phyloP scores from a whole-genome alignment of 176 grass and related monocot species.

The Hordeum marinum region DNA sequence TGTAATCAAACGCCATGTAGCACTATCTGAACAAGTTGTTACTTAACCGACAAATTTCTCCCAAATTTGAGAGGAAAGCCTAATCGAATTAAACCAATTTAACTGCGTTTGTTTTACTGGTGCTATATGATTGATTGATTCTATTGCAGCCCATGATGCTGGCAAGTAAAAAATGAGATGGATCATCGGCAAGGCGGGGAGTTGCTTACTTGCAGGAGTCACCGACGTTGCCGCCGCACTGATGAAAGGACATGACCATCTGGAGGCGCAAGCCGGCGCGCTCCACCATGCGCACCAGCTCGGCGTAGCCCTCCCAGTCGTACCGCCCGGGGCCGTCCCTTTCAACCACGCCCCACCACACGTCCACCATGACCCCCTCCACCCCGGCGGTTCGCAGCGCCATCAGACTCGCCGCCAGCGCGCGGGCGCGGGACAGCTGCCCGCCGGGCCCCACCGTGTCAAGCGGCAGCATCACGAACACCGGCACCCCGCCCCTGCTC shows the following conservation, averaged over 20 bases:
- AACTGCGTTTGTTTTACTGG: background rate
- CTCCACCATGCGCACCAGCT: constrained; percentile 83
- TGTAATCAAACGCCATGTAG: too few relatives aligned
- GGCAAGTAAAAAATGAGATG: background rate
- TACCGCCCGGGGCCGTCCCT: constrained; percentile 58
- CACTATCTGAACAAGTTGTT: background rate
- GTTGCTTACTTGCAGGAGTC: constrained; percentile 88
- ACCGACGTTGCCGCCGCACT: constrained; percentile 91
- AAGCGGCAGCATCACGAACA: constrained; percentile 95
- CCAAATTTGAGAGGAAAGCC: background rate
- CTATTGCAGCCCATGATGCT: background rate
- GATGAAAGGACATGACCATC: constrained; percentile 99
- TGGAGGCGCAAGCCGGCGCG: constrained; percentile 70
- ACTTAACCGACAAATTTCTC: background rate
- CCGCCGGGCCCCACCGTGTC: constrained; percentile 65
- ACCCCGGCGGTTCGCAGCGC: constrained; percentile 76
- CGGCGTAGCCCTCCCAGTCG: constrained; percentile 84
- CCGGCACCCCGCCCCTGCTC: constrained; percentile 39
- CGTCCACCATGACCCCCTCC: constrained; percentile 95
- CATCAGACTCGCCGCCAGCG: constrained; percentile 72
- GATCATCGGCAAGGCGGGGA: background rate
- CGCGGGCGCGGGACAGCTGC: constrained; percentile 34
- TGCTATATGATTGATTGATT: background rate
- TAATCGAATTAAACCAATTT: background rate
- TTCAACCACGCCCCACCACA: constrained; percentile 97